Evolutionary conservation across 2,329 filamentous ascomycete genomes (phyloP).

Genomic region (Cordyceps farinosa): DNA sequence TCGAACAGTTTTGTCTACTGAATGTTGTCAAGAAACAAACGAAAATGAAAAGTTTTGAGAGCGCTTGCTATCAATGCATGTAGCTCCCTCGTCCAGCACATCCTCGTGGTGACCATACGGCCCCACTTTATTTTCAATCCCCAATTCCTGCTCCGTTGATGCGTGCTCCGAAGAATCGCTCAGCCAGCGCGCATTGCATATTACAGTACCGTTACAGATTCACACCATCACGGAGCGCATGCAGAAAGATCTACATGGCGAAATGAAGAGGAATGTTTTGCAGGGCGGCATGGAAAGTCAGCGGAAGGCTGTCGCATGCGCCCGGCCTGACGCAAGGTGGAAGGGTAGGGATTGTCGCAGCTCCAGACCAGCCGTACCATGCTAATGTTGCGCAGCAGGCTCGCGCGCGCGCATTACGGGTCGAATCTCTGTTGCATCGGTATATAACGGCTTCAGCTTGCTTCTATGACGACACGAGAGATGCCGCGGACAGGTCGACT

Average conservation of each 20-base stretch:
- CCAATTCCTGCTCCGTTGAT: neutral
- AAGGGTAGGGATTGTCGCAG: neutral
- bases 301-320: constrained; percentile 26
- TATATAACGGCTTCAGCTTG: neutral
- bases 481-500: neutral
- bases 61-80: neutral
- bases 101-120: neutral
- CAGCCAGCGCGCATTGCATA: neutral
- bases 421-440: neutral
- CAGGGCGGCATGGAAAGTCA: constrained; percentile 32
- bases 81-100: neutral
- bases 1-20: neutral
- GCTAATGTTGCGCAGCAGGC: neutral
- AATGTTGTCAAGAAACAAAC: neutral
- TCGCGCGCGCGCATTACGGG: neutral
- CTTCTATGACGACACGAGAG: neutral
- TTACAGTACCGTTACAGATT: neutral
- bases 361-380: neutral
- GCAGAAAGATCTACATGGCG: constrained; percentile 13
- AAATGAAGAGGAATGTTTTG: constrained; percentile 37
- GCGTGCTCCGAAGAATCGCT: neutral
- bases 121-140: constrained; percentile 14
- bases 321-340: neutral
- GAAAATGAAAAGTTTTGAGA: neutral
- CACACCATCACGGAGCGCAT: neutral